Conservation (phyloP, 2,329 filamentous ascomycete species). For the Coccinonectria pachysandricola region DNA sequence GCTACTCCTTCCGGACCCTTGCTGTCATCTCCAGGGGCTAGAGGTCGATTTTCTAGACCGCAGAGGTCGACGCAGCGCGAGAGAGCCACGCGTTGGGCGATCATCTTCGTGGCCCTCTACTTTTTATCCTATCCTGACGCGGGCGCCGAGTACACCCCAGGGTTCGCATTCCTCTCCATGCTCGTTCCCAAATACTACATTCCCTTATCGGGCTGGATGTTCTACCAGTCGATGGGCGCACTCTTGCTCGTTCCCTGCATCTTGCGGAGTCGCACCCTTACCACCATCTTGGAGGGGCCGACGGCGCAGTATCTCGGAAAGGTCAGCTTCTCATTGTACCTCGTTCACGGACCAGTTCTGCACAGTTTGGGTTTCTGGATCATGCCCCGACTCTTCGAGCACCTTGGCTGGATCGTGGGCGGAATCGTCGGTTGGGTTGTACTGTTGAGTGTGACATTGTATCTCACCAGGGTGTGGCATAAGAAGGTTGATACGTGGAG, state of each 20-base stretch:
- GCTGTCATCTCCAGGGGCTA: no score
- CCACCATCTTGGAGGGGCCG: constrained; percentile 19
- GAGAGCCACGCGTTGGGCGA: constrained; percentile 16
- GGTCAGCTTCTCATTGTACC: constrained; percentile 32
- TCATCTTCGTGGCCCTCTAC: constrained; percentile 24
- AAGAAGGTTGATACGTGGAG: constrained; percentile 28
- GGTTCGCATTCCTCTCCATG: constrained; percentile 24
- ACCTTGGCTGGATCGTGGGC: constrained; percentile 19
- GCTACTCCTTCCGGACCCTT: constrained; percentile 6
- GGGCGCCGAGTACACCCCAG: constrained; percentile 28
- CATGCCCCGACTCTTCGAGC: constrained; percentile 30
- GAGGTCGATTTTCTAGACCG: no score
- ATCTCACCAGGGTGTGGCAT: constrained; percentile 26
- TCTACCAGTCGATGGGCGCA: constrained; percentile 29
- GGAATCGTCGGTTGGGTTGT: constrained; percentile 23
- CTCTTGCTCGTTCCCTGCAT: constrained; percentile 26
- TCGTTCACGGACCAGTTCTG: constrained; percentile 44
- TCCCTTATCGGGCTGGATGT: constrained; percentile 28
- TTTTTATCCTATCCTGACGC: constrained; percentile 30
- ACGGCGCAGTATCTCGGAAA: constrained; percentile 28
- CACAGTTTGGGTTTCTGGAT: constrained; percentile 51
- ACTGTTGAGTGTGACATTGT: constrained; percentile 23
- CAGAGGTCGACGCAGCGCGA: constrained; percentile 7
- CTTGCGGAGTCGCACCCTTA: constrained; percentile 21
- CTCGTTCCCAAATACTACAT: constrained; percentile 27